Percentiles rank a stretch among this genome's conserved stretches.
Evolutionary conservation across 176 grass and related monocot genomes (phyloP).

Genomic region (Juncus inflexus): DNA sequence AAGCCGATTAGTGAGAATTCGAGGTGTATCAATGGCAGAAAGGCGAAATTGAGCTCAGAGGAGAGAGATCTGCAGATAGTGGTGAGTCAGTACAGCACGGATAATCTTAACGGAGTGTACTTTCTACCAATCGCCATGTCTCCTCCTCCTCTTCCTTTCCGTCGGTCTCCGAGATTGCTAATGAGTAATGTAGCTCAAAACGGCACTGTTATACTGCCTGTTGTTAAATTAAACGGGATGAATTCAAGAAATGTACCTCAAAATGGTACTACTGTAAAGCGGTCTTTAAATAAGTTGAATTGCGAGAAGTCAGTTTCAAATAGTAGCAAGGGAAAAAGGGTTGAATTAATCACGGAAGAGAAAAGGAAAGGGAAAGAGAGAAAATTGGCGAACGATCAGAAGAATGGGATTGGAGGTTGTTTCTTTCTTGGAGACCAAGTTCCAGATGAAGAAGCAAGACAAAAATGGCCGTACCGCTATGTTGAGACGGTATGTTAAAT

Average conservation of each 20-base stretch:
- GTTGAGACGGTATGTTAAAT: constrained; percentile 29
- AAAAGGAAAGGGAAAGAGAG: background rate
- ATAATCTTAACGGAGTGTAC: too few species aligned
- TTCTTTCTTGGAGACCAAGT: constrained; percentile 62
- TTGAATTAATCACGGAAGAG: constrained; percentile 3
- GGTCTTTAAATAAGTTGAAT: background rate
- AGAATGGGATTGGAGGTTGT: constrained; percentile 23
- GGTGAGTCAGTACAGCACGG: background rate
- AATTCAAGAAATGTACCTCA: too few species aligned
- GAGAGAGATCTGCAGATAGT: background rate
- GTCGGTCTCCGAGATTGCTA: background rate
- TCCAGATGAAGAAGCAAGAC: constrained; percentile 53
- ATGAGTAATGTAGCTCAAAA: background rate
- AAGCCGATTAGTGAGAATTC: constrained; percentile 5
- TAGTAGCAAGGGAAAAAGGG: constrained; percentile 8
- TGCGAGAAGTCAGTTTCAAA: background rate
- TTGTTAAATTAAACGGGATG: too few species aligned
- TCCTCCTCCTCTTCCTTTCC: background rate
- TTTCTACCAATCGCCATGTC: background rate
- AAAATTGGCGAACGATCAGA: background rate
- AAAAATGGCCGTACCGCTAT: constrained; percentile 74
- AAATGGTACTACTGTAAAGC: background rate
- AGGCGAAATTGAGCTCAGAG: background rate
- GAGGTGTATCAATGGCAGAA: background rate
- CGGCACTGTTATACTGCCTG: too few species aligned